Base-by-base conservation (phyloP, 2,329 filamentous ascomycete genomes). In the Fusarium sp. region DNA sequence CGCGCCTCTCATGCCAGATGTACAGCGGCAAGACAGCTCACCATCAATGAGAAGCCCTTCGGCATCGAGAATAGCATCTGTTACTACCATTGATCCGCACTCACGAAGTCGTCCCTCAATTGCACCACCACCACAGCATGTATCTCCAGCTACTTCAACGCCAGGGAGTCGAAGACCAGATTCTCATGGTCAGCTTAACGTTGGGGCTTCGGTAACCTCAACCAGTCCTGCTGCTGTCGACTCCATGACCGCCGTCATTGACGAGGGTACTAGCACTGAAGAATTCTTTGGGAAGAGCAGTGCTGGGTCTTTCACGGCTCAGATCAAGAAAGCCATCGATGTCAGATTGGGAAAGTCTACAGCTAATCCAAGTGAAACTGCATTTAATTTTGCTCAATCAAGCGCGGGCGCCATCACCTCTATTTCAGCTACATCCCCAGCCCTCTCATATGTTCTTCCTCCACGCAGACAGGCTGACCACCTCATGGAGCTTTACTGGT, bases 241-340 rank as follows among this genome's bases (percentile, higher is more conserved):
- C 63, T 83, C 82, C 4, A 84, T 85, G 81, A 84, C 82, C 9
- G 81, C 81, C 0, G 78, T 83, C 2, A 74, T 82, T 4, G 82
- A 82, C 27, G 81, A 83, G 56, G 82, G 80, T 1, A 70, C 68
- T 1, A 79, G 72, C 23, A 82, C 77, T 1, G 77, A 81, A 16
- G 82, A 83, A 20, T 84, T 82, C 61, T 85, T 84, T 57, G 82
- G 83, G 0, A 83, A 79, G 63, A 84, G 82, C 18, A 84, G 83
- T 59, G 81, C 82, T 1, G 82, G 82, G 0, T 82, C 82, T 4
- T 85, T 85, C 49, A 84, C 83, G 28, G 78, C 78, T 3, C 82
- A 84, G 56, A 83, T 85, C 41, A 83, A 81, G 54, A 80, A 77
- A 2, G 82, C 82, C 0, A 81, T 84, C 3, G 81, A 83, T 8